Conservation (phyloP, 75 land plant genomes). For the Sequoia sempervirens region DNA sequence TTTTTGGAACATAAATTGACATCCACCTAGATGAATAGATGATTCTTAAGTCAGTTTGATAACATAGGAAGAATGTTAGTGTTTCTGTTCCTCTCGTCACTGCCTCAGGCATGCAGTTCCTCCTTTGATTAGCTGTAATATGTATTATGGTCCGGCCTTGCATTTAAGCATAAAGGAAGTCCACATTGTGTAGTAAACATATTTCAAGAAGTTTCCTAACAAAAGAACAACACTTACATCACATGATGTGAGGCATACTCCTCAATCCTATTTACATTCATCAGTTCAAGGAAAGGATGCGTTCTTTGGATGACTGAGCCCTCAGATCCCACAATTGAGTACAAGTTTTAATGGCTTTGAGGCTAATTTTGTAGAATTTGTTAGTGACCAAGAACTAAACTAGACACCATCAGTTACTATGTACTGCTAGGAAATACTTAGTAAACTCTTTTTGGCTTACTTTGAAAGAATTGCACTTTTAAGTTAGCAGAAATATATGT, state of each 20-base stretch:
- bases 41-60: no score
- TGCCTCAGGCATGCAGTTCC: no score
- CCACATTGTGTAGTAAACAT: background rate
- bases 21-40: background rate
- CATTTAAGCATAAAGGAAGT: no score
- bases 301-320: background rate
- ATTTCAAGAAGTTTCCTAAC: background rate
- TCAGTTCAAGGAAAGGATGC: background rate
- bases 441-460: background rate
- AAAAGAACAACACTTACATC: no score
- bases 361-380: background rate
- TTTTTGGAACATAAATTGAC: background rate
- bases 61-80: no score
- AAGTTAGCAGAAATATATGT: background rate
- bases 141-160: no score
- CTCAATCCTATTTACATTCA: background rate
- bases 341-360: background rate
- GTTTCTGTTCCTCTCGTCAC: no score
- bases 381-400: background rate
- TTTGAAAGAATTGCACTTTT: background rate
- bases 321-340: background rate
- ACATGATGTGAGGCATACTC: background rate
- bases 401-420: background rate
- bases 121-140: no score
- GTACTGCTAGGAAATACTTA: background rate